Evolutionary conservation across 2,329 filamentous ascomycete species (phyloP).

Genomic region (Chrysosporium queenslandicum): DNA sequence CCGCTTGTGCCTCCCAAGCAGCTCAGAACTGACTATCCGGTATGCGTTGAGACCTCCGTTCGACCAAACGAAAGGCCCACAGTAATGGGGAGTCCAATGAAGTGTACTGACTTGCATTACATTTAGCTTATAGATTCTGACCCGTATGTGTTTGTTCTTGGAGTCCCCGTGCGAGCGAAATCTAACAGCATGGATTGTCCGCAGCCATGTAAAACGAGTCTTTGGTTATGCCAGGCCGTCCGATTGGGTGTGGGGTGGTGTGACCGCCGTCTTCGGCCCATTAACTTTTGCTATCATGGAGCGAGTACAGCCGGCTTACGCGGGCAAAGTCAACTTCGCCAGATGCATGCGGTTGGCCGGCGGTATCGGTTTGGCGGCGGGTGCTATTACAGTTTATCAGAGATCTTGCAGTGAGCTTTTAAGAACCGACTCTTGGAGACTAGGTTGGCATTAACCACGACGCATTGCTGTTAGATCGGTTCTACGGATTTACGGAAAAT

Average conservation of each 20-base stretch:
- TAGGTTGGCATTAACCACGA: conserved; percentile 13
- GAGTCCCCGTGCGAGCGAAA: not conserved
- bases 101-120: conserved; percentile 4
- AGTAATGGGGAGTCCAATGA: conserved; percentile 12
- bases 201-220: conserved; percentile 82
- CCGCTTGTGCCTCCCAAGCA: conserved; percentile 63
- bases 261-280: conserved; percentile 61
- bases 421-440: conserved; percentile 3
- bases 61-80: not conserved
- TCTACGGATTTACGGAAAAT: conserved; percentile 94
- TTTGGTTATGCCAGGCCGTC: conserved; percentile 73
- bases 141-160: conserved; percentile 55
- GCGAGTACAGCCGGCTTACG: conserved; percentile 71
- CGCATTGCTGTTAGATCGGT: conserved; percentile 55
- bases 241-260: conserved; percentile 66
- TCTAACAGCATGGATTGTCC: not conserved
- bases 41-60: conserved; percentile 41
- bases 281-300: conserved; percentile 69
- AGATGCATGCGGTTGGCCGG: conserved; percentile 70
- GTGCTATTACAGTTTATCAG: conserved; percentile 77
- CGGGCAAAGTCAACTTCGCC: conserved; percentile 71
- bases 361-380: conserved; percentile 62
- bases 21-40: conserved; percentile 74
- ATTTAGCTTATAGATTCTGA: conserved; percentile 94
- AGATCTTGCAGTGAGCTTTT: conserved; percentile 62